Percentiles rank a stretch among this genome's conserved stretches.
phyloP scores from a whole-genome alignment of 495 filamentous ascomycete genomes.

The Lasiosphaeriaceae sp. region DNA sequence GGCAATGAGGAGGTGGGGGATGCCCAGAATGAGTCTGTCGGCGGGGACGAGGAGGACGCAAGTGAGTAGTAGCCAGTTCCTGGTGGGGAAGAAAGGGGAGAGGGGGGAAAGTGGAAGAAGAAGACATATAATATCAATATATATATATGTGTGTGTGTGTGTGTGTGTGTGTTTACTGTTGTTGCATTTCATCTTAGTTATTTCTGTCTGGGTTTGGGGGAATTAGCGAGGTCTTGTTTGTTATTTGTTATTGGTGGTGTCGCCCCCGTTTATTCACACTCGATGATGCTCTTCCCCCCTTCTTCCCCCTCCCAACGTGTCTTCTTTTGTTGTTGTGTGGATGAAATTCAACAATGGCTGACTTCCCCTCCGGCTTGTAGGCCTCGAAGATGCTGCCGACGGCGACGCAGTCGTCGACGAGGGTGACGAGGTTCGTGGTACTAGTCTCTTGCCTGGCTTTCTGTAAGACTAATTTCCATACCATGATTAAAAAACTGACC shows the following conservation, averaged over 20 bases:
- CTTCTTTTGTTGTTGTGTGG: neutral
- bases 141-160: neutral
- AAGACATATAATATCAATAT: no score
- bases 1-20: constrained; percentile 18
- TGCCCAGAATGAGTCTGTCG: constrained; percentile 6
- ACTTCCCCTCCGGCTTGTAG: neutral
- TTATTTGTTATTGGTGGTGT: no score
- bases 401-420: constrained; percentile 8
- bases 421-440: constrained; percentile 17
- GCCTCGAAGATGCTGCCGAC: neutral
- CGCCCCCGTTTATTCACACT: no score
- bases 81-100: neutral
- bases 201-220: no score
- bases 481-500: neutral
- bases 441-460: constrained; percentile 13
- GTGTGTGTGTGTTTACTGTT: neutral
- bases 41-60: constrained; percentile 18
- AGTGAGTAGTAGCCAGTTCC: constrained; percentile 14
- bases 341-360: neutral
- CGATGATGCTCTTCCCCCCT: no score
- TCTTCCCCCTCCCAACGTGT: no score
- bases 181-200: no score
- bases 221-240: no score
- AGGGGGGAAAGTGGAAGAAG: neutral
- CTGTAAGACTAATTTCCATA: constrained; percentile 8